Percentiles rank a stretch among this genome's conserved stretches.
Evolutionary conservation across 1,284 basidiomycete species (phyloP).

Genomic region (Meira miltonrushii): DNA sequence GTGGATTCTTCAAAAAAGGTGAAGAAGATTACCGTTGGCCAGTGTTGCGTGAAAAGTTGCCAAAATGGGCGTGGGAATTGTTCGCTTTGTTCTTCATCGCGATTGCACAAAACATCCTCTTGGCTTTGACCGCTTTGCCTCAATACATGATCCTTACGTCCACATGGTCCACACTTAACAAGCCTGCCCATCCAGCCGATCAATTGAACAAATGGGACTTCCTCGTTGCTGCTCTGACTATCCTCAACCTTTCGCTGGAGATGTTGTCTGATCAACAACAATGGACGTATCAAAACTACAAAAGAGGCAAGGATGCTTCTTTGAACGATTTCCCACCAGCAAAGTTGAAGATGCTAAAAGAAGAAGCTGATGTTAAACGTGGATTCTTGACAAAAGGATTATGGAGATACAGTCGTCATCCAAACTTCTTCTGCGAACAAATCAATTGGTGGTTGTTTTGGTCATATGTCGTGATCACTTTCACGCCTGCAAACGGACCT

Average conservation of each 20-base stretch:
- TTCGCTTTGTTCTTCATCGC: constrained; percentile 77
- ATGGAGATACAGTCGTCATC: constrained; percentile 80
- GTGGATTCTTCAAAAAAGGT: constrained; percentile 69
- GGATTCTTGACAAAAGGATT: constrained; percentile 80
- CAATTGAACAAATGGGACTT: constrained; percentile 64
- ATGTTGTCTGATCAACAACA: constrained; percentile 87
- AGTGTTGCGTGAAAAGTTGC: constrained; percentile 66
- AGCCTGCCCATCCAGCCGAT: constrained; percentile 50
- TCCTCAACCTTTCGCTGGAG: constrained; percentile 65
- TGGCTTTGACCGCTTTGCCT: constrained; percentile 59
- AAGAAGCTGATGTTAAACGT: constrained; percentile 61
- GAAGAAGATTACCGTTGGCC: constrained; percentile 92
- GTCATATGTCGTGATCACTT: constrained; percentile 47
- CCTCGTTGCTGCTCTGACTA: constrained; percentile 61
- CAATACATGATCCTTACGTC: constrained; percentile 59
- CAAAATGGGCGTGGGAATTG: constrained; percentile 68
- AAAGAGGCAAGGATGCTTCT: constrained; percentile 56
- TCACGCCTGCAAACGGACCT: constrained; percentile 16
- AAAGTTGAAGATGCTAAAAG: constrained; percentile 7
- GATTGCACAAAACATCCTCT: constrained; percentile 70
- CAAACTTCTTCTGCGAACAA: constrained; percentile 86
- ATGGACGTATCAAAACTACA: constrained; percentile 72
- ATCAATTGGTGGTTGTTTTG: constrained; percentile 62
- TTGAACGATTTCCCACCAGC: constrained; percentile 21
- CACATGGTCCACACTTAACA: constrained; percentile 41